phyloP scores from a whole-genome alignment of 129 eudicot species.

The Helianthus annuus region HanXRQr2.0-SUNRISE NC_035433.2:149275121-149275620 shows the following conservation, averaged over 20 bases:
- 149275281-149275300: no score
- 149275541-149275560: not conserved
- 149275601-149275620: not conserved
- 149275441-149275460: not conserved
- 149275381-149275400: not conserved
- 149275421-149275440: not conserved
- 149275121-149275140: no score
- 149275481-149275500: conserved; percentile 6
- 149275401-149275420: not conserved
- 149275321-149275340: not conserved
- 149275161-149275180: no score
- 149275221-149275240: no score
- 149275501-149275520: not conserved
- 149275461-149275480: not conserved
- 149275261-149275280: no score
- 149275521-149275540: not conserved
- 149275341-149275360: not conserved
- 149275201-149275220: no score
- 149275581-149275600: not conserved
- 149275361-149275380: not conserved
- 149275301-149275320: not conserved
- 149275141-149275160: no score
- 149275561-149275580: not conserved
- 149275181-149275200: no score
- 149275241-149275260: no score